Evolutionary conservation across 305 asterid species (phyloP).

Genomic region (Nicotiana rustica): DNA sequence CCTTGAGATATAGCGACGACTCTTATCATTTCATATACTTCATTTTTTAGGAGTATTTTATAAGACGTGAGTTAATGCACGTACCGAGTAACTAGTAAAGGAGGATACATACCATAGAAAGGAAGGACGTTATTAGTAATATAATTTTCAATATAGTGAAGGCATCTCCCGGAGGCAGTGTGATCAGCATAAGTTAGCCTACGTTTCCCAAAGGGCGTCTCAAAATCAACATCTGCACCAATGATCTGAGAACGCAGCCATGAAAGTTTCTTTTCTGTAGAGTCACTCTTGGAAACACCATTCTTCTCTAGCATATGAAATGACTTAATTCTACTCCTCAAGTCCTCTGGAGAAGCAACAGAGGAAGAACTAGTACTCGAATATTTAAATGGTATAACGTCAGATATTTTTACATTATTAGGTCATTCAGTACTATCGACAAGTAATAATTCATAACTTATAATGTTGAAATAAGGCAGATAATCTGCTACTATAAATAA

Average conservation of each 20-base stretch:
- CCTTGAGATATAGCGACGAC: too few species aligned
- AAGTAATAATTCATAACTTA: too few species aligned
- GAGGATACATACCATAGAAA: slow-evolving; percentile 54
- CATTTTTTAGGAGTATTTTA: too few species aligned
- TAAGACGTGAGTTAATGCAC: too few species aligned
- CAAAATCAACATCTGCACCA: slow-evolving; percentile 52
- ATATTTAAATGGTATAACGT: neutral
- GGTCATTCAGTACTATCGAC: too few species aligned
- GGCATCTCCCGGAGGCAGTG: slow-evolving; percentile 78
- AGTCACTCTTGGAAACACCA: slow-evolving; percentile 32
- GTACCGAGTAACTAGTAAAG: too few species aligned
- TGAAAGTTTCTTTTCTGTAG: slow-evolving; percentile 49
- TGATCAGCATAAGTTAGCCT: slow-evolving; percentile 79
- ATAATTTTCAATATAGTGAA: slow-evolving; percentile 61
- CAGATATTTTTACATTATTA: too few species aligned
- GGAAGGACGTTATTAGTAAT: slow-evolving; percentile 60
- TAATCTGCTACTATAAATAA: too few species aligned
- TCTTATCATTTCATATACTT: too few species aligned
- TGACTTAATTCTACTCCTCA: slow-evolving; percentile 29
- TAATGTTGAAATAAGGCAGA: too few species aligned
- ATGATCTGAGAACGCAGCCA: slow-evolving; percentile 76
- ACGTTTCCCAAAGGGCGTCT: slow-evolving; percentile 68
- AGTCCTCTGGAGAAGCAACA: neutral
- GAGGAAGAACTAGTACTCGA: neutral
- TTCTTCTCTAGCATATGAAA: slow-evolving; percentile 33